Evolutionary conservation across 1,139 yeast genomes (phyloP), one percentile per base, ranked within the genome.

Genomic region (Geotrichum citri-aurantii): DNA sequence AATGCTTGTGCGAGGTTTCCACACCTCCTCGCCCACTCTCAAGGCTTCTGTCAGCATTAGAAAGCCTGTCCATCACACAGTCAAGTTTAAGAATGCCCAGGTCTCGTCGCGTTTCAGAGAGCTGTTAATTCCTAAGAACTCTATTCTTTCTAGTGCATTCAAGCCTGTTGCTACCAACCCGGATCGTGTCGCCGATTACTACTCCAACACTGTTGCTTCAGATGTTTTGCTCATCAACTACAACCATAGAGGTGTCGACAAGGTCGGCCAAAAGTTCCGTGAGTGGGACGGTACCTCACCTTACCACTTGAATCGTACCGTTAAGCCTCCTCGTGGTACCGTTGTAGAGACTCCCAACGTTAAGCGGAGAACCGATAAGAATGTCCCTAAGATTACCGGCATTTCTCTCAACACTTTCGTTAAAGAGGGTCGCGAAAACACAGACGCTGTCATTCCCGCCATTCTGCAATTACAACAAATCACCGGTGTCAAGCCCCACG

Each of bases 271-370:
- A 64, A 89, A 88, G 75, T 79, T 80, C 66, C 82, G 97, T 75
- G 78, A 81, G 59, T 92, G 99, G 96, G 95, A 90, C 62, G 88
- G 88, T 54, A 79, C 88, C 33, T 86, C 97, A 44, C 97, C 97
- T 52, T 93, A 88, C 75, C 95, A 92, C 70, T 72, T 91, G 60
- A 90, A 89, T 74, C 87, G 97, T 79, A 65, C 68, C 11, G 69
- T 78, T 64, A 77, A 79, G 62, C 67, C 70, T 11, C 77, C 78
- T 12, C 66, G 73, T 55, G 79, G 79, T 7, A 68, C 72, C 46
- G 70, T 75, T 24, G 87, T 84, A 66, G 84, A 91, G 56, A 82
- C 92, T 8, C 89, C 87, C 65, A 87, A 90, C 67, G 78, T 89
- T 59, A 78, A 81, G 64, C 88, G 88, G 31, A 79, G 90, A 58